These are phyloP conservation scores for Cenchrus americanus DNA, from an alignment of 176 grass and related monocot genomes.

Conservation along the genomic window DNA sequence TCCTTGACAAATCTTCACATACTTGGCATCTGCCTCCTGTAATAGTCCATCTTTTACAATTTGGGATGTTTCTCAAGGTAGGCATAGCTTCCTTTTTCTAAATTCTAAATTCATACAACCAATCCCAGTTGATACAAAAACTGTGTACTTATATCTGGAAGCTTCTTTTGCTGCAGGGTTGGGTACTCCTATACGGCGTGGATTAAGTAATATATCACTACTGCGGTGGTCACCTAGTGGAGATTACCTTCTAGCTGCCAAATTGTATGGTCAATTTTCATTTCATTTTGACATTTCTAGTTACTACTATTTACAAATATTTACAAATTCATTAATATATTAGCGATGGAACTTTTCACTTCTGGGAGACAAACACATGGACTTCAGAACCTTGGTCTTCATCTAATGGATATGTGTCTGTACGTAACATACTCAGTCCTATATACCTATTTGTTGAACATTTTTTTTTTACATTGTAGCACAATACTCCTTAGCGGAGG, in stretches of 20 bases:
- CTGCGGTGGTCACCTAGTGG: constrained; percentile 92
- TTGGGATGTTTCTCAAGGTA: constrained; percentile 99
- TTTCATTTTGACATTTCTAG: constrained; percentile 33
- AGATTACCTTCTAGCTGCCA: constrained; percentile 88
- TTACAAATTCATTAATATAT: constrained; percentile 36
- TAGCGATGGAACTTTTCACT: constrained; percentile 95
- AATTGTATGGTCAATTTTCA: constrained; percentile 67
- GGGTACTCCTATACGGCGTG: constrained; percentile 84
- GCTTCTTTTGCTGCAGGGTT: constrained; percentile 54
- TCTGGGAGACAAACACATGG: constrained; percentile 97
- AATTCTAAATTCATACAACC: neutral
- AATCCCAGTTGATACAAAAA: constrained; percentile 12
- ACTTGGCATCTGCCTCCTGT: constrained; percentile 84
- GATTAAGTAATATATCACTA: constrained; percentile 81
- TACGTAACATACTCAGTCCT: constrained; percentile 47
- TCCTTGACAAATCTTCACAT: constrained; percentile 81
- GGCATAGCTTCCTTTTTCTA: constrained; percentile 36
- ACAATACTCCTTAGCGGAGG: neutral
- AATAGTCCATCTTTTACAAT: constrained; percentile 90
- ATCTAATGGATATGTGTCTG: constrained; percentile 86
- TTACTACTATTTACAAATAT: constrained; percentile 25
- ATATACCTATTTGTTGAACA: constrained; percentile 4
- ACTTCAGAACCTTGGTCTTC: constrained; percentile 97
- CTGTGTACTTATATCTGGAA: constrained; percentile 13
- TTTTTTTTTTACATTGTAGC: neutral